These are phyloP conservation scores for Fonsecaea multimorphosa DNA, from an alignment of 2,329 filamentous ascomycete genomes.

Conservation along the genomic window DNA sequence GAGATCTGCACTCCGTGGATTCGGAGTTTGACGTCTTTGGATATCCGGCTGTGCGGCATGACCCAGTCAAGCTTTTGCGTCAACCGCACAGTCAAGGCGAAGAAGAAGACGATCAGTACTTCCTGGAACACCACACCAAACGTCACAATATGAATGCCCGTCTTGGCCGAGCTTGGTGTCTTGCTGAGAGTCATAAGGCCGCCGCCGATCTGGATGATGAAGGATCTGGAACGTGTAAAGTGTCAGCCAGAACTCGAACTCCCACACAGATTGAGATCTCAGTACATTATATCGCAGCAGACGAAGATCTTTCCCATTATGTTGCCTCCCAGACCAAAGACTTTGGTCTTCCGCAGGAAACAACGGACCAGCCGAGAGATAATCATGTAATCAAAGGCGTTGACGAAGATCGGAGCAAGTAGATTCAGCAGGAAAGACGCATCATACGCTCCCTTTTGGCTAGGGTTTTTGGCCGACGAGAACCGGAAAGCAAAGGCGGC, in stretches of 20 bases:
- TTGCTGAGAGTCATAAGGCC: conserved; percentile 13
- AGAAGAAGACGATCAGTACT: conserved; percentile 57
- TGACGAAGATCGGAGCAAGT: conserved; percentile 40
- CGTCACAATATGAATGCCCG: conserved; percentile 32
- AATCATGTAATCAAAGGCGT: conserved; percentile 55
- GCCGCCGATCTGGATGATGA: conserved; percentile 19
- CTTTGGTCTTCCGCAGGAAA: conserved; percentile 44
- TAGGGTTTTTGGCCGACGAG: conserved; percentile 11
- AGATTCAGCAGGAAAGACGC: conserved; percentile 17
- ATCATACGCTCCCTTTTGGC: conserved; percentile 12
- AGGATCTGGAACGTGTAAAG: conserved; percentile 29
- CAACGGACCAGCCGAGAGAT: conserved; percentile 54
- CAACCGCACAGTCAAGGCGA: conserved; percentile 56
- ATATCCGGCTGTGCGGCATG: conserved; percentile 42
- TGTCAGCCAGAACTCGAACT: conserved; percentile 33
- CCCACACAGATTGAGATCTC: conserved; percentile 32
- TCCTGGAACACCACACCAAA: conserved; percentile 56
- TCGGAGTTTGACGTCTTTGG: conserved; percentile 45
- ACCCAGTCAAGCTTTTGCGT: conserved; percentile 50
- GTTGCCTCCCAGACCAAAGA: conserved; percentile 47
- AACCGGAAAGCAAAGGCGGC: conserved; percentile 14
- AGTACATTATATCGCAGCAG: conserved; percentile 40
- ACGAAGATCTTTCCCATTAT: conserved; percentile 49
- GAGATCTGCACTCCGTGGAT: conserved; percentile 60
- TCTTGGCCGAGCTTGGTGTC: conserved; percentile 1